These are phyloP conservation scores for Hirschioporus abietinus DNA, from an alignment of 768 basidiomycete species.

Conservation along the genomic window DNA sequence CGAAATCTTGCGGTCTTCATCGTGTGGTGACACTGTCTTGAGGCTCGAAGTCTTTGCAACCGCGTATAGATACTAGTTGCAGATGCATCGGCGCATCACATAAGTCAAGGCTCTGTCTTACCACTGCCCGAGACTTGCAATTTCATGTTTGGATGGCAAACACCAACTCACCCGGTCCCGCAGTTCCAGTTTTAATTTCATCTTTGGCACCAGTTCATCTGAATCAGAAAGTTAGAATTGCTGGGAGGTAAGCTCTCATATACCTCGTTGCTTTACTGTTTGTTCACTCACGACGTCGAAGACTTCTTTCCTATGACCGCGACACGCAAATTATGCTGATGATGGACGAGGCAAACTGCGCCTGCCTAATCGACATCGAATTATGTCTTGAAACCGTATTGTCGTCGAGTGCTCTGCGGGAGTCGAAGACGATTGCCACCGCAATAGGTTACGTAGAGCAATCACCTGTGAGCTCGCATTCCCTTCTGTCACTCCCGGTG, in stretches of 20 bases:
- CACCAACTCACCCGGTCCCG: neutral
- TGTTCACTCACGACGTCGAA: neutral
- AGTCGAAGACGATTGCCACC: neutral
- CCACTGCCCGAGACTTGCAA: no score
- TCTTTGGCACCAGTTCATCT: neutral
- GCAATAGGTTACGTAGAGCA: neutral
- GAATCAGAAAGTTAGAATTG: constrained; percentile 2
- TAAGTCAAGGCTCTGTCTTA: no score
- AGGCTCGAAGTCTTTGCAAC: no score
- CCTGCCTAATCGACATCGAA: neutral
- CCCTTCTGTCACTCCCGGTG: neutral
- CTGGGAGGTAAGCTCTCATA: constrained; percentile 1
- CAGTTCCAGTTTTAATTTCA: neutral
- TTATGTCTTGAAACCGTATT: neutral
- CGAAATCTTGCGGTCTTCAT: no score
- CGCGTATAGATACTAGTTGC: no score
- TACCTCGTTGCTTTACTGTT: neutral
- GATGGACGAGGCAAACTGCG: neutral
- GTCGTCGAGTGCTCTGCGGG: neutral
- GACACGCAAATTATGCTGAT: constrained; percentile 1
- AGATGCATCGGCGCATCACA: no score
- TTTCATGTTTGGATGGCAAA: no score
- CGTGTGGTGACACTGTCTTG: no score
- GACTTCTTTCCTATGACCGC: neutral
- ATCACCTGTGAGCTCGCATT: neutral